phyloP scores from a whole-genome alignment of 1,139 yeast species.

The Blastobotrys aristatus region DNA sequence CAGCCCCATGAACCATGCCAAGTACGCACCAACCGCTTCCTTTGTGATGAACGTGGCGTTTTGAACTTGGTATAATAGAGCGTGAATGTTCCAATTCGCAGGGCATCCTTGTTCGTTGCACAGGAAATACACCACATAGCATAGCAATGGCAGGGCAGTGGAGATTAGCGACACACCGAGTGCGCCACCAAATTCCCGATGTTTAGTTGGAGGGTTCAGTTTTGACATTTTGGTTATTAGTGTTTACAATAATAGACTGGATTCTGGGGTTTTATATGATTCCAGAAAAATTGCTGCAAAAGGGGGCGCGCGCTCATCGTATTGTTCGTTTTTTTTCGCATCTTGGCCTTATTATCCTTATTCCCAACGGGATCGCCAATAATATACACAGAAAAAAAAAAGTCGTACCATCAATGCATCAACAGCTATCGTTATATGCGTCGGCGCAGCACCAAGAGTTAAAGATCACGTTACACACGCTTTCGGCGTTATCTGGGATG shows the following conservation, averaged over 20 bases:
- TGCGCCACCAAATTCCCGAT: constrained; percentile 72
- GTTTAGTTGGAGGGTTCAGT: constrained; percentile 67
- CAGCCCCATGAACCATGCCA: constrained; percentile 68
- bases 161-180: constrained; percentile 69
- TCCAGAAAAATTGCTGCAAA: neutral
- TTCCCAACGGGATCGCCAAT: neutral
- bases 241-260: no score
- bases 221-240: constrained; percentile 12
- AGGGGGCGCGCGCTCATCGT: neutral
- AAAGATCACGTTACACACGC: constrained; percentile 32
- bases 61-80: constrained; percentile 32
- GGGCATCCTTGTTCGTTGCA: constrained; percentile 38
- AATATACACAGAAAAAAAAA: neutral
- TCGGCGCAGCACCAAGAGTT: constrained; percentile 30
- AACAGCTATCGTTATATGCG: constrained; percentile 34
- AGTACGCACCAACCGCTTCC: constrained; percentile 58
- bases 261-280: neutral
- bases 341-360: neutral
- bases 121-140: constrained; percentile 51
- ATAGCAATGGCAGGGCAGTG: constrained; percentile 59
- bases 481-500: constrained; percentile 37
- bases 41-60: constrained; percentile 24
- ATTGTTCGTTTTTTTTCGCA: neutral
- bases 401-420: constrained; percentile 28
- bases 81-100: constrained; percentile 21